Evolutionary conservation across 148 eudicot species (phyloP), one percentile per base, ranked within the genome.

Genomic region (Heliamphora exappendiculata): DNA sequence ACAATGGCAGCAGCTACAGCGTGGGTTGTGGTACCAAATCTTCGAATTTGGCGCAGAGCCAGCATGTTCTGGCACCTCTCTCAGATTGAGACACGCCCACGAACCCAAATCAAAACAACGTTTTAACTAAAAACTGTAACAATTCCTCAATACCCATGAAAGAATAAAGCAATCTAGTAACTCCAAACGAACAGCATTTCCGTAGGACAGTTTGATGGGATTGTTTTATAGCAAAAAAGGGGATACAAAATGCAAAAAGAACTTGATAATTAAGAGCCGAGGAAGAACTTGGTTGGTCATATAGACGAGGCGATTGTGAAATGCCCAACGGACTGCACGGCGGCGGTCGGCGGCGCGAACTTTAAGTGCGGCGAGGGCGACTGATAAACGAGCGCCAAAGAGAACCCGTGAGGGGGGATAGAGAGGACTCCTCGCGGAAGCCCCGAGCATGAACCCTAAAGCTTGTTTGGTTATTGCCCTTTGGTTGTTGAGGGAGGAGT

Each of bases 41-140:
- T 86, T 83, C 84, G 83, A 76, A 76, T 39, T 58, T 74, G 50
- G 41, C 86, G 84, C 80, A 80, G 78, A 70, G 81, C 34, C 66
- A 85, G 75, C 87, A 85, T 85, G 59, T 63, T 85, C 83, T 62
- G 26, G 37, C 29, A 31, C 17, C 68, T 39, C 20, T 64, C 60
- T 64, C 53, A 54, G 54, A 67, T 3, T 28, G 47, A 53, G 44
- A 73, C 80, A 73, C 80, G n/a, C 78, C 75, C 71, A 67, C 49
- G 33, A 51, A 31, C 49, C 62, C 75, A 69, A 78, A 68, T 63
- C 75, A 37, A 73, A 73, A 55, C 76, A 4, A 39, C 50, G 19
- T 31, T 72, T 31, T 19, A 14, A n/a, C 73, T 4, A 47, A 70
- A 1, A 10, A 20, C 16, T 8, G 3, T 29, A 49, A 34, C 4